Conservation (phyloP, 352 stramenopile genomes). For the Paralagenidium karlingii region DNA sequence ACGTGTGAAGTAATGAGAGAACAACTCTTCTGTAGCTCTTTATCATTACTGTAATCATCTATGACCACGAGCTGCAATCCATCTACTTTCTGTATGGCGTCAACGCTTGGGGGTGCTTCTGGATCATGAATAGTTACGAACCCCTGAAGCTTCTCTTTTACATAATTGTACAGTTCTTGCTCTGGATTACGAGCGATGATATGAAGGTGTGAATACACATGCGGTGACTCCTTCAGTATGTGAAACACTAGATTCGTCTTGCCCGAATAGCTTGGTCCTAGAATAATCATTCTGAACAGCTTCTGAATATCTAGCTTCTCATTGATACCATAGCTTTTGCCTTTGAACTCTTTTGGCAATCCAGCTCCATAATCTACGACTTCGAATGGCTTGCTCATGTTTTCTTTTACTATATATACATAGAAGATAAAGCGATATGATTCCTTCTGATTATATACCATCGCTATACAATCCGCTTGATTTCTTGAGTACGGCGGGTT, state of each 20-base stretch:
- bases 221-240: slow-evolving; percentile 10
- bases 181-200: slow-evolving; percentile 9
- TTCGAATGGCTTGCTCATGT: no score
- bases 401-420: no score
- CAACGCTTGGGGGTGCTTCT: slow-evolving; percentile 9
- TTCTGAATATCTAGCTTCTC: slow-evolving; percentile 11
- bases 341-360: slow-evolving; percentile 4
- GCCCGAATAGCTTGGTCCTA: slow-evolving; percentile 3
- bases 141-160: slow-evolving; percentile 12
- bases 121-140: slow-evolving; percentile 13
- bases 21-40: slow-evolving; percentile 15
- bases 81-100: slow-evolving; percentile 10
- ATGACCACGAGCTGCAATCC: slow-evolving; percentile 14
- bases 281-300: slow-evolving; percentile 15
- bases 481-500: no score
- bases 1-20: slow-evolving; percentile 16
- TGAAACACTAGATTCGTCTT: slow-evolving; percentile 14
- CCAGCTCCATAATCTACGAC: no score
- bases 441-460: no score
- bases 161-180: slow-evolving; percentile 13
- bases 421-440: no score
- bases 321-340: slow-evolving; percentile 2
- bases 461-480: no score
- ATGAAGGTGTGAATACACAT: slow-evolving; percentile 13
- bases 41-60: slow-evolving; percentile 17